These are phyloP conservation scores for Senna tora DNA, from an alignment of 306 rosid species.

Conservation along the genomic window DNA sequence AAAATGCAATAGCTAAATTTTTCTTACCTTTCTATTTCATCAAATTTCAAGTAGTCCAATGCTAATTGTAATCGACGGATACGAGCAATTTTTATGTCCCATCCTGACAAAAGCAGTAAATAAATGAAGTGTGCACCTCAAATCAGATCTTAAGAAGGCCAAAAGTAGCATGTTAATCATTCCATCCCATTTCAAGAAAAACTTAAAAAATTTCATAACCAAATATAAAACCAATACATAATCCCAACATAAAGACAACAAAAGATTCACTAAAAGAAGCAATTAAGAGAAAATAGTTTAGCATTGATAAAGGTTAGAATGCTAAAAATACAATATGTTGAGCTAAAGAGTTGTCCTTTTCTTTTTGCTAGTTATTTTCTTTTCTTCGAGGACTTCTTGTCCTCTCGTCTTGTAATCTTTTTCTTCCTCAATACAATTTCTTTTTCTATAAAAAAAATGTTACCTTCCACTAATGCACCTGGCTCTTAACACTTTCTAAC, in stretches of 20 bases:
- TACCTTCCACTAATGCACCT: slow-evolving; percentile 19
- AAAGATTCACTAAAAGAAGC: slow-evolving; percentile 22
- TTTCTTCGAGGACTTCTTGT: no score
- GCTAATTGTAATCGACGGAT: slow-evolving; percentile 80
- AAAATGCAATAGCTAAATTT: slow-evolving; percentile 29
- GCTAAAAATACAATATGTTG: slow-evolving; percentile 23
- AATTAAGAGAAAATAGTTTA: slow-evolving; percentile 19
- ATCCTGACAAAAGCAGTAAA: slow-evolving; percentile 63
- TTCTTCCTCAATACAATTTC: no score
- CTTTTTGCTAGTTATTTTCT: no score
- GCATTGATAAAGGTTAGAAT: slow-evolving; percentile 13
- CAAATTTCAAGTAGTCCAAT: slow-evolving; percentile 84
- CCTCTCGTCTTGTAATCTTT: no score
- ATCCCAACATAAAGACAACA: slow-evolving; percentile 25
- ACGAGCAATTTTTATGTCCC: slow-evolving; percentile 84
- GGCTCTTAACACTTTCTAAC: slow-evolving; percentile 26
- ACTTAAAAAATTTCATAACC: slow-evolving; percentile 19
- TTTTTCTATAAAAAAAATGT: no score
- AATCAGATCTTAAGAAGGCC: slow-evolving; percentile 24
- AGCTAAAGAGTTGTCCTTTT: no score
- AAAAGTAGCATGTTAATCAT: slow-evolving; percentile 27
- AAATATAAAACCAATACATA: slow-evolving; percentile 24
- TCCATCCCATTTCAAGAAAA: slow-evolving; percentile 10
- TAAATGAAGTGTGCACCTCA: slow-evolving; percentile 42
- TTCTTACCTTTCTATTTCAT: slow-evolving; percentile 79